These are phyloP conservation scores for Adansonia madagascariensis DNA, from an alignment of 441 rosid species.

Conservation along the genomic window DNA sequence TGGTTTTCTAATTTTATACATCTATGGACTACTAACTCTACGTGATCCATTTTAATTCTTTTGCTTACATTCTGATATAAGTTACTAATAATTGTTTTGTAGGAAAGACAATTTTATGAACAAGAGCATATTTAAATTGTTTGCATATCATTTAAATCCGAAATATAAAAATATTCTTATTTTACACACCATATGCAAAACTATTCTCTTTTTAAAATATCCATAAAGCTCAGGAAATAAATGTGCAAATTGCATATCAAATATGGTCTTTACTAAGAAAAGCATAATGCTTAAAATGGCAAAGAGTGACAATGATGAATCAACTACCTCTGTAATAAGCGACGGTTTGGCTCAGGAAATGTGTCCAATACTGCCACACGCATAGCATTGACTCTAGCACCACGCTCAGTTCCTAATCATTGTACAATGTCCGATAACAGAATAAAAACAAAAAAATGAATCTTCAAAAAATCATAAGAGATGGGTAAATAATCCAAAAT, in stretches of 20 bases:
- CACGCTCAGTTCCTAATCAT: constrained; percentile 73
- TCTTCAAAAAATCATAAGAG: constrained; percentile 20
- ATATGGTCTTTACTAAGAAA: neutral
- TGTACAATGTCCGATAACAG: constrained; percentile 30
- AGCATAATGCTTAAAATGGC: constrained; percentile 1
- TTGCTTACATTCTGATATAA: neutral
- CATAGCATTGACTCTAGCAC: constrained; percentile 76
- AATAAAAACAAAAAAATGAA: constrained; percentile 18
- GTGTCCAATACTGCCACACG: constrained; percentile 88
- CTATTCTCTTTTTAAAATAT: neutral
- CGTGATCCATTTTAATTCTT: neutral
- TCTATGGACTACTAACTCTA: neutral
- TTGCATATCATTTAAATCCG: neutral
- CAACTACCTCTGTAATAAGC: constrained; percentile 83
- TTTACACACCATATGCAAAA: neutral
- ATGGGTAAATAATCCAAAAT: neutral
- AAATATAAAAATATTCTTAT: neutral
- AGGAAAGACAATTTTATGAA: neutral
- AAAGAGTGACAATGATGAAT: constrained; percentile 24
- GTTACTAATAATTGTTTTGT: neutral
- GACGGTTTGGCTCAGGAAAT: constrained; percentile 99
- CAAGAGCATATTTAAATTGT: too few species aligned
- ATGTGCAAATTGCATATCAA: neutral
- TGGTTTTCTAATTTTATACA: constrained; percentile 3
- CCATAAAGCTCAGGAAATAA: neutral